Base-by-base conservation (phyloP, 176 grass and related monocot genomes). In the Saccharum spontaneum region DNA sequence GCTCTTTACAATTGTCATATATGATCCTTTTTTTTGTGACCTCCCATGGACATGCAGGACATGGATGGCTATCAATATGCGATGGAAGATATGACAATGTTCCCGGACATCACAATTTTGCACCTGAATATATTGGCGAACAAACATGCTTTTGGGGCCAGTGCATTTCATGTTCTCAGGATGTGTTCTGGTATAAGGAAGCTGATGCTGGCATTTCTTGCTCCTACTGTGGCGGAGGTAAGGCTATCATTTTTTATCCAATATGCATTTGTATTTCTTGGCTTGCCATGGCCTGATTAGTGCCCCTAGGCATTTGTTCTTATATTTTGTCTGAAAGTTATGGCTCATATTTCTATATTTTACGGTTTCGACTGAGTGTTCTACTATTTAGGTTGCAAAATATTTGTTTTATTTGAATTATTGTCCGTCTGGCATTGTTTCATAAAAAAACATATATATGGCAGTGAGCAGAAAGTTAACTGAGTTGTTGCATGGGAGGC, bases 51-150 rank as follows among this genome's bases (percentile, higher is more conserved):
- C 54, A 45, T 1, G n/a, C 74, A 85, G 83, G 46, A 69, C 7
- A 69, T 85, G 5, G 38, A n/a, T 70, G 9, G 44, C 62, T 3
- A n/a, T n/a, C 36, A 30, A 2, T 78, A 85, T 38, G 10, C 78
- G 64, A 67, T 77, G 73, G 73, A 69, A 23, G 46, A 77, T 23
- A 85, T 85, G 83, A 69, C 46, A 69, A 59, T 67, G 73, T 73
- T 85, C 23, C 83, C 83, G 22, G 7, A 59, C 17, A 33, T 85
- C n/a, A 57, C 8, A 18, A 69, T 43, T 20, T 77, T 85, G 49
- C 3, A 6, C 44, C 44, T 84, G 45, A 20, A 7, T 77, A 17
- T 85, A 54, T 31, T 44, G 0, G 38, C 73, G 69, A 69, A 59
- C 2, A 65, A 22, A 60, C 83, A 85, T 69, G 49, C 46, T 24